Percentiles rank a stretch among this genome's conserved stretches.
Evolutionary conservation across 768 basidiomycete genomes (phyloP).

Genomic region (Solioccasus polychromus): DNA sequence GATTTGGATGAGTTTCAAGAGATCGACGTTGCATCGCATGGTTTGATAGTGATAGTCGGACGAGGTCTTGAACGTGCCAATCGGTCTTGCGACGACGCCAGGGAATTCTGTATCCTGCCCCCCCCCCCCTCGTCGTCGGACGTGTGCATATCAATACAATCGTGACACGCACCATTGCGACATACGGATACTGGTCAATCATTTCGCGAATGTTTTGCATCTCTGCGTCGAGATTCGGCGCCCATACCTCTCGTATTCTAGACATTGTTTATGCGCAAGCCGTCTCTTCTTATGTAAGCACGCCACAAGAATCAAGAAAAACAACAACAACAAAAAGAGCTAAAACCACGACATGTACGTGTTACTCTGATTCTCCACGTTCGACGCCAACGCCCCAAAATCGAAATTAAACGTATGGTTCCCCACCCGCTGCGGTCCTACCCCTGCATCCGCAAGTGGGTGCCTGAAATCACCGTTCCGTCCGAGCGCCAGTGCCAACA

Average conservation of each 20-base stretch:
- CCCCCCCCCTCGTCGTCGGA: conserved; percentile 1
- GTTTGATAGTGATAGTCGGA: conserved; percentile 99
- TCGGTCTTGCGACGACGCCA: conserved; percentile 95
- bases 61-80: conserved; percentile 93
- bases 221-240: conserved; percentile 87
- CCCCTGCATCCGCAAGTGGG: conserved; percentile 17
- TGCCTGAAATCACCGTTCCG: conserved; percentile 26
- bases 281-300: conserved; percentile 28
- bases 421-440: conserved; percentile 41
- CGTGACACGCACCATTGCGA: conserved; percentile 78
- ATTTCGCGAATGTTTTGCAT: conserved; percentile 84
- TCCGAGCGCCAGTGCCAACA: conserved; percentile 31
- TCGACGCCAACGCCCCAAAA: conserved; percentile 53
- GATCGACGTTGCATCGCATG: conserved; percentile 98
- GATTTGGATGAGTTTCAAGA: conserved; percentile 96
- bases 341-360: conserved; percentile 70
- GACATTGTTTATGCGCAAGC: conserved; percentile 49
- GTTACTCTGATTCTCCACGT: conserved; percentile 53
- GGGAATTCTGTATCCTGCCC: conserved; percentile 96
- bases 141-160: conserved; percentile 3
- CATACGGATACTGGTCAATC: conserved; percentile 88
- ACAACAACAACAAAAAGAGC: conserved; percentile 12
- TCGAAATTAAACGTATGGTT: conserved; percentile 61
- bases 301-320: background rate
- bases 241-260: conserved; percentile 95